phyloP scores from a whole-genome alignment of 306 rosid genomes.

The Fragaria nilgerrensis region DNA sequence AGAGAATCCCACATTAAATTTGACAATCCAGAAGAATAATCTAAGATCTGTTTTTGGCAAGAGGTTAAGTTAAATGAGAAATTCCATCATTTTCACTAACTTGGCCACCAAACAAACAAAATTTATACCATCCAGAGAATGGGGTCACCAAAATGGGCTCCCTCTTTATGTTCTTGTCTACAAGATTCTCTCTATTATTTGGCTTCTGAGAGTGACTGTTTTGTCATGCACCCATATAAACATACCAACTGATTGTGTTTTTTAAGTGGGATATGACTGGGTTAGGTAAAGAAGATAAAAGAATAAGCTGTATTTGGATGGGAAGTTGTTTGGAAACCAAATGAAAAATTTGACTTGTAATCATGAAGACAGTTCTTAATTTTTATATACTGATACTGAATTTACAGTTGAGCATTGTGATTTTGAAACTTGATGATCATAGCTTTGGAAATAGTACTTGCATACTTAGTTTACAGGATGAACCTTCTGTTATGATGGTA shows the following conservation, averaged over 20 bases:
- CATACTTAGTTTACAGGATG: neutral
- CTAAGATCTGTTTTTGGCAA: slow-evolving; percentile 12
- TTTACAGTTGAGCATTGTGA: neutral
- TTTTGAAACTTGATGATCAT: slow-evolving; percentile 5
- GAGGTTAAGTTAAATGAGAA: slow-evolving; percentile 27
- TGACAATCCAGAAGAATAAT: slow-evolving; percentile 19
- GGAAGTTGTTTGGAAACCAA: slow-evolving; percentile 15
- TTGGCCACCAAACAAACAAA: slow-evolving; percentile 42
- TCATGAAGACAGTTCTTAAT: neutral
- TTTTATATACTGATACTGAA: neutral
- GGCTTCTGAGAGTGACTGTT: slow-evolving; percentile 56
- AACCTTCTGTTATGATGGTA: slow-evolving; percentile 1
- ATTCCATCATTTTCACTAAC: slow-evolving; percentile 54
- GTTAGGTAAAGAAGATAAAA: slow-evolving; percentile 46
- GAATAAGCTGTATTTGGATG: slow-evolving; percentile 35
- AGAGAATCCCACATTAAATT: slow-evolving; percentile 26
- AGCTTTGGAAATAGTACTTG: neutral
- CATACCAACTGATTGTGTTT: slow-evolving; percentile 36
- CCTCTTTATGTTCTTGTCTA: slow-evolving; percentile 54
- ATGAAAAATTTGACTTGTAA: neutral
- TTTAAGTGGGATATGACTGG: slow-evolving; percentile 39
- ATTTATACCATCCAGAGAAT: slow-evolving; percentile 34
- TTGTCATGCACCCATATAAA: slow-evolving; percentile 49
- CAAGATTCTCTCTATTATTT: slow-evolving; percentile 81
- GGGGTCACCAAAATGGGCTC: slow-evolving; percentile 50